Evolutionary conservation across 345 rosid genomes (phyloP).

Genomic region (Jatropha curcas): DNA sequence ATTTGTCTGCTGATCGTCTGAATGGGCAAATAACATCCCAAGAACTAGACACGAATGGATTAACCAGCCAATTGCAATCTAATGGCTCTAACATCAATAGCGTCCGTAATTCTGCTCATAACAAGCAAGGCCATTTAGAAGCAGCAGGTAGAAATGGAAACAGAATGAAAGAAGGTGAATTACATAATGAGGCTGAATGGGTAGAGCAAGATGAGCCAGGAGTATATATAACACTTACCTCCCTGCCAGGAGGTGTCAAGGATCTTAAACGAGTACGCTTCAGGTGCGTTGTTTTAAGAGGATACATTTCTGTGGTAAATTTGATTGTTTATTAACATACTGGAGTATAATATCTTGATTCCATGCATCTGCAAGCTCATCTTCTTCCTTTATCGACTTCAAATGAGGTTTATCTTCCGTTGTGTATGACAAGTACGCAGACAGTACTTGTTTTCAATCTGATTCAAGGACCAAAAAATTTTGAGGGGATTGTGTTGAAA

Average conservation of each 20-base stretch:
- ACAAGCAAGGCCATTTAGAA: constrained; percentile 60
- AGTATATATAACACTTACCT: constrained; percentile 88
- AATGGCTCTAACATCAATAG: constrained; percentile 54
- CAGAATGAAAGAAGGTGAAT: constrained; percentile 62
- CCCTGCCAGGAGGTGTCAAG: constrained; percentile 79
- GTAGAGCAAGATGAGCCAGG: constrained; percentile 99
- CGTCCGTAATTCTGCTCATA: constrained; percentile 43
- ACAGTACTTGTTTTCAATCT: not conserved
- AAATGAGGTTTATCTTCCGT: not conserved
- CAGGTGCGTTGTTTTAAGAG: constrained; percentile 51
- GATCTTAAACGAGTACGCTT: constrained; percentile 99
- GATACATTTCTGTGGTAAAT: not conserved
- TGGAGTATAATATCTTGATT: not conserved
- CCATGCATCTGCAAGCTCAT: not conserved
- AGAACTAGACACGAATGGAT: constrained; percentile 25
- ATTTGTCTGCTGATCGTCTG: constrained; percentile 16
- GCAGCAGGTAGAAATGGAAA: constrained; percentile 57
- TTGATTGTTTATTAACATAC: constrained; percentile 1
- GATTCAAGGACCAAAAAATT: not conserved
- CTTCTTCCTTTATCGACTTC: not conserved
- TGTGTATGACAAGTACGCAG: not conserved
- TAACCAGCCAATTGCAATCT: constrained; percentile 35
- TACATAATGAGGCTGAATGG: constrained; percentile 75
- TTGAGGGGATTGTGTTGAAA: too few species aligned
- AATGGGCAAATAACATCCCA: constrained; percentile 26